These are phyloP conservation scores for Aspergillus pseudoglaucus DNA, from an alignment of 2,329 filamentous ascomycete genomes.

Conservation along the genomic window DNA sequence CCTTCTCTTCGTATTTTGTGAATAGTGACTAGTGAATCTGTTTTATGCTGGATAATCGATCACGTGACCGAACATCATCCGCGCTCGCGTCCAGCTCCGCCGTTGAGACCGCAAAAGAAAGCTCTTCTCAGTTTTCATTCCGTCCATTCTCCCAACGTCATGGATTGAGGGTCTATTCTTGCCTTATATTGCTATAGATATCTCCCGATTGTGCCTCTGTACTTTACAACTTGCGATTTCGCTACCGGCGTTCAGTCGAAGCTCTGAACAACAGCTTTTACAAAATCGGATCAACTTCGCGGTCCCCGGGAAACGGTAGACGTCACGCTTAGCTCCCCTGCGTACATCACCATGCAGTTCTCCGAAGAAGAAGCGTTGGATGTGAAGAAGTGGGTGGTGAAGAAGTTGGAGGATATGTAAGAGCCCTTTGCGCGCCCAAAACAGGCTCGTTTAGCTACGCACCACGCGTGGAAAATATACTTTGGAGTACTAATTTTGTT, in stretches of 20 bases:
- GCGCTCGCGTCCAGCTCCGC: slow-evolving; percentile 12
- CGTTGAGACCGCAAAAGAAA: slow-evolving; percentile 3
- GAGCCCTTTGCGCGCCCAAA: slow-evolving; percentile 12
- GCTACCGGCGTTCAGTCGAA: background rate
- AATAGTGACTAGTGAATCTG: background rate
- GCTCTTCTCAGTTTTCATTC: slow-evolving; percentile 3
- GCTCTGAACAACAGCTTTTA: background rate
- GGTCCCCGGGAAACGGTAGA: background rate
- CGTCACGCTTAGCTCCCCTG: background rate
- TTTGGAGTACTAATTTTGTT: slow-evolving; percentile 1
- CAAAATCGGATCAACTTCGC: background rate
- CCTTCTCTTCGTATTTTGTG: slow-evolving; percentile 1
- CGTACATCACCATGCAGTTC: slow-evolving; percentile 43
- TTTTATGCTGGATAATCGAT: background rate
- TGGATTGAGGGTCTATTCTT: background rate
- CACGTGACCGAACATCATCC: slow-evolving; percentile 14
- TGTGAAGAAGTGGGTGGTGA: slow-evolving; percentile 54
- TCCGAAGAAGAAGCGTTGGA: slow-evolving; percentile 46
- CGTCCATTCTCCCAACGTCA: background rate
- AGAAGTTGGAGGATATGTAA: slow-evolving; percentile 53
- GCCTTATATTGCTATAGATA: background rate
- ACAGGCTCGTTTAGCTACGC: background rate
- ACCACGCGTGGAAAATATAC: background rate
- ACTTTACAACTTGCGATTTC: background rate
- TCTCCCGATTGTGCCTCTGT: background rate